These are phyloP conservation scores for Laetiporus sulphureus DNA, from an alignment of 1,284 basidiomycete species.

Conservation along the genomic window DNA sequence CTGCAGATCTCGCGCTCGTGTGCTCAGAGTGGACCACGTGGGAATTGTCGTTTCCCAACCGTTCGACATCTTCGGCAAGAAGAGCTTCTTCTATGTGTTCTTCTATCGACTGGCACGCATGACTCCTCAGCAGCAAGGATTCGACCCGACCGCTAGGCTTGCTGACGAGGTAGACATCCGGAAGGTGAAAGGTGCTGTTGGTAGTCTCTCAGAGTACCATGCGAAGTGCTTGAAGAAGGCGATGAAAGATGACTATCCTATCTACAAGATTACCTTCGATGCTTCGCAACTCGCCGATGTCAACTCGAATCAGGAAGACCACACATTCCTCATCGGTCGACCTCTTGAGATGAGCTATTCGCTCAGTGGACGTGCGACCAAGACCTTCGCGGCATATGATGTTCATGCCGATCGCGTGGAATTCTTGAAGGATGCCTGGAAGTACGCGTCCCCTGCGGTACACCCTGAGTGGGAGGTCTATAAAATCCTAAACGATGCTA, in stretches of 20 bases:
- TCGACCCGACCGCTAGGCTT: slow-evolving; percentile 13
- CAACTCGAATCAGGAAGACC: neutral
- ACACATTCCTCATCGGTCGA: slow-evolving; percentile 3
- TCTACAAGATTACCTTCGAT: neutral
- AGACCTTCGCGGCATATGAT: slow-evolving; percentile 8
- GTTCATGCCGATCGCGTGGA: neutral
- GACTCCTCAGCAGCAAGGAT: slow-evolving; percentile 11
- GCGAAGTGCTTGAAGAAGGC: neutral
- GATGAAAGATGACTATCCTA: neutral
- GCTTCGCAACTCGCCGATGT: neutral
- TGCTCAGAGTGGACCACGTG: slow-evolving; percentile 16
- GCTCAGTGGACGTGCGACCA: slow-evolving; percentile 4
- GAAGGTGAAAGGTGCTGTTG: neutral
- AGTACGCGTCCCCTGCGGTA: neutral
- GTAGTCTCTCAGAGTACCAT: neutral
- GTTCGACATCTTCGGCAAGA: slow-evolving; percentile 7
- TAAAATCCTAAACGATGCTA: neutral
- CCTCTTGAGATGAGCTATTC: neutral
- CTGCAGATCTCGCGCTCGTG: slow-evolving; percentile 5
- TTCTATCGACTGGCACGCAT: slow-evolving; percentile 15
- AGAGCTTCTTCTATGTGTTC: slow-evolving; percentile 11
- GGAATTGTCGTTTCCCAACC: slow-evolving; percentile 12
- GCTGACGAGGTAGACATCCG: slow-evolving; percentile 6
- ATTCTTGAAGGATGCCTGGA: slow-evolving; percentile 12
- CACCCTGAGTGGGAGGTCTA: slow-evolving; percentile 4